A percentile compares a stretch with the other conserved stretches of the same genome.
Evolutionary conservation across 2,329 filamentous ascomycete genomes (phyloP).

Genomic region (Ceratocystis harringtonii): DNA sequence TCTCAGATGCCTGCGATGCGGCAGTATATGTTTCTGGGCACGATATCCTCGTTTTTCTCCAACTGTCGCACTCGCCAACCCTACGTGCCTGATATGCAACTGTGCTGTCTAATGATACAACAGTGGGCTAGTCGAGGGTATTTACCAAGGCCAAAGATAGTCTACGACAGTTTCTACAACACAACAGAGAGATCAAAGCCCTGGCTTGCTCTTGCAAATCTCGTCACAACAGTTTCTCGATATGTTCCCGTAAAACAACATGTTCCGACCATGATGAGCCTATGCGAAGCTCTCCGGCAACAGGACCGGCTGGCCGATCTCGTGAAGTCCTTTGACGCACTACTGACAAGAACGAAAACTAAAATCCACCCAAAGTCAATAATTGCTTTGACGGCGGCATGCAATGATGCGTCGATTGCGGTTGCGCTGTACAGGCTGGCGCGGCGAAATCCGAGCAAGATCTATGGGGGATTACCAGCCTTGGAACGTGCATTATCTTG

Average conservation of each 20-base stretch:
- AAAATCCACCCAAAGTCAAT: constrained; percentile 10
- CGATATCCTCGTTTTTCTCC: constrained; percentile 16
- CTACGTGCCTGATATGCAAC: constrained; percentile 14
- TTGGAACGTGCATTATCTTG: constrained; percentile 22
- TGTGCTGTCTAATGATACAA: constrained; percentile 19
- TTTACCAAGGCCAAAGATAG: neutral
- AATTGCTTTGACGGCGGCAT: constrained; percentile 16
- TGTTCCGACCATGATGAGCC: constrained; percentile 14
- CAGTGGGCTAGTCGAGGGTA: constrained; percentile 20
- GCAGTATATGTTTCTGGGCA: constrained; percentile 18
- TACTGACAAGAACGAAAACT: constrained; percentile 5
- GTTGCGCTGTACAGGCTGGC: constrained; percentile 20
- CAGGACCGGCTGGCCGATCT: constrained; percentile 17
- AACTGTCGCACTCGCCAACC: neutral
- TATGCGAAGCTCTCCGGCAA: constrained; percentile 17
- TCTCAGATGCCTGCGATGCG: constrained; percentile 18
- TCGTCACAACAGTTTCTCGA: constrained; percentile 8
- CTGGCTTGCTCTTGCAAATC: constrained; percentile 9
- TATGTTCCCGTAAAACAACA: constrained; percentile 12
- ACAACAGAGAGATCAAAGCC: neutral
- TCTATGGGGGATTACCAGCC: constrained; percentile 12
- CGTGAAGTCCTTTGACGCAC: constrained; percentile 16
- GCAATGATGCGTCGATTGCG: constrained; percentile 21
- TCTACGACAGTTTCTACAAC: constrained; percentile 3
- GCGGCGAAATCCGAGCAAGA: constrained; percentile 3